Conservation (phyloP, 805 yeast species). For the Candida schatavii region DNA sequence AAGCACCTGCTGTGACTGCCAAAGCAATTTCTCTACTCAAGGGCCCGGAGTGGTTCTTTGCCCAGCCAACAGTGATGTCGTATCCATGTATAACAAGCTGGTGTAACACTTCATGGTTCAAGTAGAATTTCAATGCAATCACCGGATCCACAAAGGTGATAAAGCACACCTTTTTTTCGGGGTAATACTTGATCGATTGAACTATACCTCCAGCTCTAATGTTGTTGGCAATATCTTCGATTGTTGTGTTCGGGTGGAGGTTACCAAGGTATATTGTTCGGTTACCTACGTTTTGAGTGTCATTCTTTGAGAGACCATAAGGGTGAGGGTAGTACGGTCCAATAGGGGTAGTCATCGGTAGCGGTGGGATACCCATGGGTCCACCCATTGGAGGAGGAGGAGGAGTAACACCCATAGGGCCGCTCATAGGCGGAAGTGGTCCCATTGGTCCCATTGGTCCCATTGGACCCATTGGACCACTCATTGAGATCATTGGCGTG, state of each 20-base stretch:
- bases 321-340: no score
- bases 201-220: constrained; percentile 74
- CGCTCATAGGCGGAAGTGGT: neutral
- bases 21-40: constrained; percentile 51
- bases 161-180: constrained; percentile 60
- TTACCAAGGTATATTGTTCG: constrained; percentile 71
- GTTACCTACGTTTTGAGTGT: constrained; percentile 41
- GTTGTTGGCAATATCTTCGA: constrained; percentile 72
- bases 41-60: constrained; percentile 62
- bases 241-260: constrained; percentile 58
- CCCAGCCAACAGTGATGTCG: constrained; percentile 70
- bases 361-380: no score
- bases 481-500: neutral
- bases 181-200: constrained; percentile 52
- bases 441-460: neutral
- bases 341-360: neutral
- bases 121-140: constrained; percentile 65
- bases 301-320: constrained; percentile 17
- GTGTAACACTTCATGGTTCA: constrained; percentile 53
- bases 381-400: neutral
- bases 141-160: constrained; percentile 64
- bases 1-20: constrained; percentile 72
- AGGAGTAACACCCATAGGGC: neutral
- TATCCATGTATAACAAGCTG: constrained; percentile 61
- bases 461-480: neutral